phyloP scores from a whole-genome alignment of 2,329 filamentous ascomycete genomes.

The Hirsutella thompsonii region DNA sequence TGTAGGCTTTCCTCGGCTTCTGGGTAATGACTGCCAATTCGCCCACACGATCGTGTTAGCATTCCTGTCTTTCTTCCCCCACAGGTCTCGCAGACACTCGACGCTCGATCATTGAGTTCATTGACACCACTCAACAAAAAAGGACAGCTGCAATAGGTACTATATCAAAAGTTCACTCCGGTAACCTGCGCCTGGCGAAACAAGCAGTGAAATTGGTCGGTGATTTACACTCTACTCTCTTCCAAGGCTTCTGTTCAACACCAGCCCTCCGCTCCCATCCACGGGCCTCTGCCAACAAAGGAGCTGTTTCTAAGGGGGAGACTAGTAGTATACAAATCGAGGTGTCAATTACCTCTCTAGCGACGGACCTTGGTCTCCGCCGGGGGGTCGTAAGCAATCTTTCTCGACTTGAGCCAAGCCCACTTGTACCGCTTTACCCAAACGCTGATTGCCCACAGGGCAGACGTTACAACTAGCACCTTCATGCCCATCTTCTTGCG shows the following conservation, averaged over 20 bases:
- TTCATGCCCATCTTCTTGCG: constrained; percentile 99
- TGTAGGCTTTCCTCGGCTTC: no score
- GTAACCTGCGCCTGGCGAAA: background rate
- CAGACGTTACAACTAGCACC: constrained; percentile 68
- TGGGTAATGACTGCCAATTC: no score
- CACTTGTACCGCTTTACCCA: constrained; percentile 99
- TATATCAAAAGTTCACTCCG: no score
- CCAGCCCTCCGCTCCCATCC: constrained; percentile 18
- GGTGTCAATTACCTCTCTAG: constrained; percentile 21
- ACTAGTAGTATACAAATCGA: constrained; percentile 26
- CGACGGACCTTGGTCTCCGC: constrained; percentile 36
- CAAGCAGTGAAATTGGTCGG: constrained; percentile 1
- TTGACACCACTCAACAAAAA: no score
- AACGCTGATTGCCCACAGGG: constrained; percentile 75
- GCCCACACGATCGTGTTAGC: no score
- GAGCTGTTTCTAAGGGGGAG: constrained; percentile 26
- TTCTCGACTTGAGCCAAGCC: constrained; percentile 88
- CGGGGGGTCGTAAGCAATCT: constrained; percentile 79
- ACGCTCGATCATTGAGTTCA: no score
- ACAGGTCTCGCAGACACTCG: no score
- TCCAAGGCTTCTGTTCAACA: constrained; percentile 15
- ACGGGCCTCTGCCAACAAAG: constrained; percentile 29
- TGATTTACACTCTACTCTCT: constrained; percentile 38
- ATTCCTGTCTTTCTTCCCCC: no score
- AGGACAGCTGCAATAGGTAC: no score